Evolutionary conservation across 2,329 filamentous ascomycete genomes (phyloP).

Genomic region (Fonsecaea pedrosoi): DNA sequence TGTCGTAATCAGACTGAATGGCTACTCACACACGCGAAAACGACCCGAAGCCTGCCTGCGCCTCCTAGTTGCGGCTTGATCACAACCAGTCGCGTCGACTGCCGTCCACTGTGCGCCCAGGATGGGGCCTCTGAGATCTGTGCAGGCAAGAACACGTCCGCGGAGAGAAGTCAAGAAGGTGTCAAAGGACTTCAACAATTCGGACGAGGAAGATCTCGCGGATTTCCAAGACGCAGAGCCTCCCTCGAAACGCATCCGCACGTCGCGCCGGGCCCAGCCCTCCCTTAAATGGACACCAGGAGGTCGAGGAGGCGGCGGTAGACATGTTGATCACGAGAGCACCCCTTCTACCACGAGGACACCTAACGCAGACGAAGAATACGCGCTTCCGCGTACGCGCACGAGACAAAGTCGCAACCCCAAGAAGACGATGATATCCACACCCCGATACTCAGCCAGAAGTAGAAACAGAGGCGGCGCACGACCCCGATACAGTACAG

Average conservation of each 20-base stretch:
- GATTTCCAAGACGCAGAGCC: constrained; percentile 58
- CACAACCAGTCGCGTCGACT: constrained; percentile 26
- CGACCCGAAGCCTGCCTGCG: constrained; percentile 25
- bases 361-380: constrained; percentile 63
- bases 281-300: constrained; percentile 66
- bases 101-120: constrained; percentile 13
- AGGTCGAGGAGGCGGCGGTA: constrained; percentile 81
- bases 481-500: constrained; percentile 78
- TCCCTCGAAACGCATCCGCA: constrained; percentile 73
- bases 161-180: constrained; percentile 46
- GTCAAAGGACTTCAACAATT: constrained; percentile 41
- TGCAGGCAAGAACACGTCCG: constrained; percentile 37
- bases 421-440: constrained; percentile 29
- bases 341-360: constrained; percentile 25
- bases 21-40: constrained; percentile 24
- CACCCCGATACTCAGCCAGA: constrained; percentile 37
- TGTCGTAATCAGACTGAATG: constrained; percentile 24
- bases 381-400: constrained; percentile 53
- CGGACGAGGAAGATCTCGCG: constrained; percentile 42
- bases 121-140: constrained; percentile 38
- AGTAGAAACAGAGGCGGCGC: constrained; percentile 34
- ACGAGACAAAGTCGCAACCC: constrained; percentile 50
- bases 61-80: constrained; percentile 27
- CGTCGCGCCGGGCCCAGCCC: constrained; percentile 49
- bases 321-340: constrained; percentile 75